Evolutionary conservation across 2,329 filamentous ascomycete genomes (phyloP), one percentile per base, ranked within the genome.

Genomic region (Verticillium nonalfalfae): DNA sequence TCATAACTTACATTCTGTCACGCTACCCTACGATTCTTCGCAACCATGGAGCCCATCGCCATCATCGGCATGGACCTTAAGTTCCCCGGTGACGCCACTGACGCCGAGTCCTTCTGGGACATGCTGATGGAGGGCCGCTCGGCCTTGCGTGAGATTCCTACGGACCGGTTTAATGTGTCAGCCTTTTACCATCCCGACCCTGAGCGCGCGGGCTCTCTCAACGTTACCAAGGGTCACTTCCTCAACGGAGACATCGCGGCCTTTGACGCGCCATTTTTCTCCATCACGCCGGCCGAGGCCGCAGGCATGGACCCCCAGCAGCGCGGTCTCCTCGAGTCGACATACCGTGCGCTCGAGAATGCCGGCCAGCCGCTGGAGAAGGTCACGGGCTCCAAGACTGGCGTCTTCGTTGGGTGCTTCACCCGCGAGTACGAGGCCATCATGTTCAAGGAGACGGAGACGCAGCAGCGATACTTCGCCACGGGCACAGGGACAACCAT

Each of bases 231-330:
- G 7, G 56, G 57, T 10, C 58, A 61, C 50, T 61, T 61, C 34
- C 35, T 61, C 11, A 36, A 59, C 14, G 61, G 72, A 2, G 61
- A 70, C 13, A 66, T 68, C 6, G 67, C 72, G 57, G 60, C 71
- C 21, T 77, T 77, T 59, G 76, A 79, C 64, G 50, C 72, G 1
- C 61, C 63, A 3, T 78, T 80, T 66, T 81, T 80, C 66, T 68
- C 70, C 50, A 76, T 78, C 54, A 71, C 67, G 1, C 69, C 72
- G 1, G 63, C 69, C 13, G 78, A 80, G 61, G 75, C 75, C n/a
- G 68, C 69, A 57, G 68, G 67, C 26, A 72, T 79, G 62, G 78
- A 80, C 56, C 78, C 78, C 0, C 76, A 79, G 62, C 75, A 78
- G 62, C 69, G 77, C 1, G 70, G 73, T 61, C 66, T 76, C n/a